Evolutionary conservation across 2,329 filamentous ascomycete genomes (phyloP), one percentile per base, ranked within the genome.

Genomic region (Fusarium hostae): DNA sequence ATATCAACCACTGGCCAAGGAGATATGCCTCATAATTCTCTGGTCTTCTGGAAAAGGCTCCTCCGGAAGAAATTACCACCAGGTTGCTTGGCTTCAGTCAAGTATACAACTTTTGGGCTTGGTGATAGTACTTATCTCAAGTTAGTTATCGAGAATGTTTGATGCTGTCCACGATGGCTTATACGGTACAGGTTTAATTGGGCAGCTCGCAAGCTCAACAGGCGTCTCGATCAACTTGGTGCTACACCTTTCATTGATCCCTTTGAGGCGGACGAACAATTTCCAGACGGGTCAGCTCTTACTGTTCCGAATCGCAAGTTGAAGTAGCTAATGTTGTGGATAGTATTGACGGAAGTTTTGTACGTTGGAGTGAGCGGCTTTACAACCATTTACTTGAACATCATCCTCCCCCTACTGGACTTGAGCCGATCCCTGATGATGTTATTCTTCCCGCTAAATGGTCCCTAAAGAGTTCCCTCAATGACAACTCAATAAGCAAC

Each of bases 121-220:
- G 96, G 96, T 1, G 96, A 99, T 81, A 97, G 93, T 77, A 97
- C 95, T 2, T 99, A 99, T 85, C 87, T 92, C 61, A 95, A 97
- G 91, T 96, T 84, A 72, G 87, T 79, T 8, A 28, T 3, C n/a
- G 15, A 45, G 6, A 16, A 22, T 30, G 16, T 26, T 20, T 8
- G 16, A 47, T 48, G n/a, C 6, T 22, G 9, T n/a, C 41, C 22
- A 20, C 26, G 4, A 52, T 40, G 35, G 52, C 62, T 67, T 32
- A 61, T 35, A 48, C 24, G 15, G 39, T 28, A 12, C 26, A 95
- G 92, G 77, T 97, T 94, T 82, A 99, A 99, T 82, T 97, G 94
- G 89, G 94, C 95, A 22, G 92, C 93, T 48, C 89, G 94, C 54
- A 97, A 98, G 81, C 85, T 99, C 48, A 90, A 94, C 76, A 95